phyloP scores from a whole-genome alignment of 2,329 filamentous ascomycete species.

The Podosphaera aphanis region DNA sequence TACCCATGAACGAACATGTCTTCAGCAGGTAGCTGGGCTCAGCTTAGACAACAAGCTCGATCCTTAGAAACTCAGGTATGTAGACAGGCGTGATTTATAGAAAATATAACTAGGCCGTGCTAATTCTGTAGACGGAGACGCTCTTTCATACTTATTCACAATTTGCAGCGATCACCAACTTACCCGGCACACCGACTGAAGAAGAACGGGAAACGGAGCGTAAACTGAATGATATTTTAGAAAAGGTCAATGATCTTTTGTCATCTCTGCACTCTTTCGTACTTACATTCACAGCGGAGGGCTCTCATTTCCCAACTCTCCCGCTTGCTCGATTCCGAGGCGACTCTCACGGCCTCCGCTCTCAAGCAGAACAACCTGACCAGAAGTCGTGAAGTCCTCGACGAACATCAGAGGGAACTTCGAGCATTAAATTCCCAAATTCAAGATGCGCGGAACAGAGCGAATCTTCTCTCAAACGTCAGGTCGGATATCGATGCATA shows the following conservation, averaged over 20 bases:
- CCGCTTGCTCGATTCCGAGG: slow-evolving; percentile 81
- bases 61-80: slow-evolving; percentile 71
- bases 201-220: slow-evolving; percentile 62
- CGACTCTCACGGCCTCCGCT: slow-evolving; percentile 63
- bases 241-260: slow-evolving; percentile 38
- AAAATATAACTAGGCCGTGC: not conserved
- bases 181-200: slow-evolving; percentile 61
- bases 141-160: slow-evolving; percentile 75
- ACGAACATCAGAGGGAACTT: slow-evolving; percentile 68
- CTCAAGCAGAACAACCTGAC: slow-evolving; percentile 93
- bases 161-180: slow-evolving; percentile 56
- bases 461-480: slow-evolving; percentile 76
- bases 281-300: slow-evolving; percentile 38
- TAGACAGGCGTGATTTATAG: not conserved
- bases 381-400: slow-evolving; percentile 72
- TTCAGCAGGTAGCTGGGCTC: slow-evolving; percentile 48
- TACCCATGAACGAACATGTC: slow-evolving; percentile 8
- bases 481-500: slow-evolving; percentile 82
- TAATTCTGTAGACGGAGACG: slow-evolving; percentile 45
- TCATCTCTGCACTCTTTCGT: not conserved
- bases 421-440: slow-evolving; percentile 50
- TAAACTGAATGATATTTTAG: slow-evolving; percentile 63
- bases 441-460: slow-evolving; percentile 56
- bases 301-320: slow-evolving; percentile 57
- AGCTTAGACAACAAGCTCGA: slow-evolving; percentile 79